Evolutionary conservation across 2,329 filamentous ascomycete genomes (phyloP), one percentile per base, ranked within the genome.

Genomic region (Cytospora paraplurivora): DNA sequence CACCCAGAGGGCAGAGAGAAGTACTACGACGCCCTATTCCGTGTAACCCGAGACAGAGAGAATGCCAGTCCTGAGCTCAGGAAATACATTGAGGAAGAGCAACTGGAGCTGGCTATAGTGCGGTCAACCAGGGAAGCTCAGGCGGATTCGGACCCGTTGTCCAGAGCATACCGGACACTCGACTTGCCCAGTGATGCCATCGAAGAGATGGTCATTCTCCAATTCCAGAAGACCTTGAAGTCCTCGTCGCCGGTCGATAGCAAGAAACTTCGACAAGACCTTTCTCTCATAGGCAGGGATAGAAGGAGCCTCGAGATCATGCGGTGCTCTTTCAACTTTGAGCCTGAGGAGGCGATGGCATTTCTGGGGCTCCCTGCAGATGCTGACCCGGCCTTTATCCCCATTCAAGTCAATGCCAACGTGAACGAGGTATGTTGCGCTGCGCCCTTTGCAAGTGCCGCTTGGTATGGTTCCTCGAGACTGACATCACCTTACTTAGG

Each of bases 281-380:
- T 75, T 33, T 68, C 71, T 7, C 58, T 68, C 33, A 74, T 76
- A 44, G 72, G 67, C 13, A 68, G 67, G 17, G 65, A 72, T 34
- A 69, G 68, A 4, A 49, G 69, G 37, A 71, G 67, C 53, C 49
- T 62, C 11, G 61, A 62, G 4, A 68, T 73, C 15, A 47, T 62
- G 47, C 21, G 65, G 13, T 63, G 61, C 44, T 67, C 67, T 7
- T 68, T 63, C 8, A 38, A 34, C 1, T 70, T 72, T 64, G 67
- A 68, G 1, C 38, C 68, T 12, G 32, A 64, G 3, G 69, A 72
- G 44, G 71, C 71, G 1, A 69, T 68, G 49, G 54, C 64, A 4
- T 66, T 69, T 47, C 37, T 73, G 13, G 52, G 60, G 1, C 64
- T 68, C 1, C 63, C 68, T 4, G 32, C 62, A 1, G 61, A 53